Evolutionary conservation across 306 rosid genomes (phyloP).

Genomic region (Macrotyloma uniflorum): DNA sequence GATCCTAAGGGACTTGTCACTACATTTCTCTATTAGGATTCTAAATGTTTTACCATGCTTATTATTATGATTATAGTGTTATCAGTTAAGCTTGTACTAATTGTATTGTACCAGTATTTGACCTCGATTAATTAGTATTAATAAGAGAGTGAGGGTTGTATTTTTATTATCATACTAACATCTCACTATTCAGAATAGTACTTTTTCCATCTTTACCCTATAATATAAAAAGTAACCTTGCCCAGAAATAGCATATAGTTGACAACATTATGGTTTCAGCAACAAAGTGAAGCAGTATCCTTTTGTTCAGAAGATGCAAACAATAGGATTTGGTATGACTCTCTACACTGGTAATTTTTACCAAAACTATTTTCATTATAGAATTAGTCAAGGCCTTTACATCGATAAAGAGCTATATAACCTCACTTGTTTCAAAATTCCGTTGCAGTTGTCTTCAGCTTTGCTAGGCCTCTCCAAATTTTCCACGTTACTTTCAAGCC

Average conservation of each 20-base stretch:
- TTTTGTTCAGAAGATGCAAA: constrained; percentile 10
- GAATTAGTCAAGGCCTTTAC: constrained; percentile 27
- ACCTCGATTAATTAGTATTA: constrained; percentile 19
- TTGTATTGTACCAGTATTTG: constrained; percentile 5
- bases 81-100: constrained; percentile 10
- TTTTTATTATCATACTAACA: constrained; percentile 15
- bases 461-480: constrained; percentile 45
- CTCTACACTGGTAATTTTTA: constrained; percentile 16
- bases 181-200: not conserved
- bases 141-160: not conserved
- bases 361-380: constrained; percentile 6
- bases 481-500: constrained; percentile 59
- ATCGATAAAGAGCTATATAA: constrained; percentile 29
- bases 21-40: constrained; percentile 6
- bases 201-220: not conserved
- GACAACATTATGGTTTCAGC: constrained; percentile 21
- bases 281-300: constrained; percentile 22
- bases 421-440: constrained; percentile 64
- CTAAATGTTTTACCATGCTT: not conserved
- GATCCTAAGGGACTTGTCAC: not conserved
- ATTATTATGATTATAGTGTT: constrained; percentile 4
- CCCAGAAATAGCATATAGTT: constrained; percentile 28
- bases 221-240: constrained; percentile 21
- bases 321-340: not conserved
- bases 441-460: constrained; percentile 41